Percentiles rank a stretch among this genome's conserved stretches.
Evolutionary conservation across 2,329 filamentous ascomycete genomes (phyloP).

Genomic region (Aspergillaceae sp.): DNA sequence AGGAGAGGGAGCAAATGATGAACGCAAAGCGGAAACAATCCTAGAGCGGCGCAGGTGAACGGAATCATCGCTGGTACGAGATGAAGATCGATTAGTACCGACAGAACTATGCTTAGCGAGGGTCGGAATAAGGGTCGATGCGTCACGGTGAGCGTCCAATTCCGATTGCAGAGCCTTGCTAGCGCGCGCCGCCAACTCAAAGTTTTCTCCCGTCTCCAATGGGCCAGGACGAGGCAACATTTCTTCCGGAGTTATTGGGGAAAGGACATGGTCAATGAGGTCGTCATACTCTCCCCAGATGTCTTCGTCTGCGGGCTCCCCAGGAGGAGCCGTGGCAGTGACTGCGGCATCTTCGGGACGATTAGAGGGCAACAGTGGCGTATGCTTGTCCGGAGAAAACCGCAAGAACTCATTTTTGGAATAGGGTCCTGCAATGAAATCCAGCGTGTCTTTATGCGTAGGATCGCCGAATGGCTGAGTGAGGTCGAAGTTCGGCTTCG

Average conservation of each 20-base stretch:
- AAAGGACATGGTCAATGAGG: conserved; percentile 62
- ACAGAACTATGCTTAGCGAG: conserved; percentile 17
- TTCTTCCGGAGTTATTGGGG: conserved; percentile 28
- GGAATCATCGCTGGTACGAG: conserved; percentile 25
- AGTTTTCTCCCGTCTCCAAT: conserved; percentile 17
- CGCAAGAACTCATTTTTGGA: conserved; percentile 57
- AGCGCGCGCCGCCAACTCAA: conserved; percentile 31
- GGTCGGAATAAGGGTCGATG: conserved; percentile 2
- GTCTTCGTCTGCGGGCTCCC: conserved; percentile 67
- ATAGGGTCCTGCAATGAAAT: conserved; percentile 31
- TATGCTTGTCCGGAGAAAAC: conserved; percentile 66
- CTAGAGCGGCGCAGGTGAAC: conserved; percentile 42
- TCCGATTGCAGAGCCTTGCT: conserved; percentile 32
- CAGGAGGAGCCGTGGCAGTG: conserved; percentile 58
- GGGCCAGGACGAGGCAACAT: conserved; percentile 6
- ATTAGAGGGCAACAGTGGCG: conserved; percentile 52
- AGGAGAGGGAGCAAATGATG: conserved; percentile 42
- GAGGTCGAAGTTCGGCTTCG: conserved; percentile 18
- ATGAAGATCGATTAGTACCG: conserved; percentile 15
- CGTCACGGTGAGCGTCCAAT: conserved; percentile 15
- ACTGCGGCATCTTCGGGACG: conserved; percentile 55
- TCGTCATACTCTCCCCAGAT: conserved; percentile 94
- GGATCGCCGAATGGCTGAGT: conserved; percentile 28
- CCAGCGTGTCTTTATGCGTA: conserved; percentile 18
- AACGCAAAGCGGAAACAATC: conserved; percentile 43